phyloP scores from a whole-genome alignment of 2,329 filamentous ascomycete species.

The Xylaria sp. region DNA sequence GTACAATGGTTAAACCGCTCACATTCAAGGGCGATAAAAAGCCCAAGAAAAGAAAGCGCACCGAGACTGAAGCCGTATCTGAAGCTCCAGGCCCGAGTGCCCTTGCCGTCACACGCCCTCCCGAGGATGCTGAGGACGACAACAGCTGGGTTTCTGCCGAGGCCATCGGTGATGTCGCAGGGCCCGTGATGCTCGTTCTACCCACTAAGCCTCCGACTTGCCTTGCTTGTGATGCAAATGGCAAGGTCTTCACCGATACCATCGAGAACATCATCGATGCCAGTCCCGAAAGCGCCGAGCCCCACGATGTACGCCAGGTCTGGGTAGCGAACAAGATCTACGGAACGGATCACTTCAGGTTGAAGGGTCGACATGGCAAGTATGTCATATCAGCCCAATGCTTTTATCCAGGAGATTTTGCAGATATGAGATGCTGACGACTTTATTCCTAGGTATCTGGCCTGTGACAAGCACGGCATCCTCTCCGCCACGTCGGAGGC shows the following conservation, averaged over 20 bases:
- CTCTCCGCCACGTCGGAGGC: conserved; percentile 74
- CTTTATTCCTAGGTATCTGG: conserved; percentile 59
- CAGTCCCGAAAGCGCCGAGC: conserved; percentile 79
- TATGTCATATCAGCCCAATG: conserved; percentile 35
- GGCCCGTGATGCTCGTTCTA: conserved; percentile 77
- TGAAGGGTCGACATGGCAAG: conserved; percentile 88
- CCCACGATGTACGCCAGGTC: conserved; percentile 91
- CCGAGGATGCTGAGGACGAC: conserved; percentile 51
- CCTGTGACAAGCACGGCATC: conserved; percentile 77
- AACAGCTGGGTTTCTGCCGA: conserved; percentile 92
- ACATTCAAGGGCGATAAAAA: conserved; percentile 98
- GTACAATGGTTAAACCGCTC: conserved; percentile 76
- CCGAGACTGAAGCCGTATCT: conserved; percentile 35
- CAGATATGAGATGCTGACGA: conserved; percentile 10
- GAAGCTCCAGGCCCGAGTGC: conserved; percentile 32
- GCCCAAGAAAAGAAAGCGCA: conserved; percentile 82
- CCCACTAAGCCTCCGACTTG: conserved; percentile 68
- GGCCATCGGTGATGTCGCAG: conserved; percentile 64
- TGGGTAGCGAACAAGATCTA: conserved; percentile 84
- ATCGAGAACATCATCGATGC: conserved; percentile 86
- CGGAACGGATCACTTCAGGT: conserved; percentile 74
- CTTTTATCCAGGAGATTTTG: neutral
- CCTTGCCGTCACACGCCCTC: conserved; percentile 29
- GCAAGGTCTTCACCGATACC: conserved; percentile 74
- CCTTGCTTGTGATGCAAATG: conserved; percentile 78